Base-by-base conservation (phyloP, 2,329 filamentous ascomycete genomes). In the Didymella pinodella region DNA sequence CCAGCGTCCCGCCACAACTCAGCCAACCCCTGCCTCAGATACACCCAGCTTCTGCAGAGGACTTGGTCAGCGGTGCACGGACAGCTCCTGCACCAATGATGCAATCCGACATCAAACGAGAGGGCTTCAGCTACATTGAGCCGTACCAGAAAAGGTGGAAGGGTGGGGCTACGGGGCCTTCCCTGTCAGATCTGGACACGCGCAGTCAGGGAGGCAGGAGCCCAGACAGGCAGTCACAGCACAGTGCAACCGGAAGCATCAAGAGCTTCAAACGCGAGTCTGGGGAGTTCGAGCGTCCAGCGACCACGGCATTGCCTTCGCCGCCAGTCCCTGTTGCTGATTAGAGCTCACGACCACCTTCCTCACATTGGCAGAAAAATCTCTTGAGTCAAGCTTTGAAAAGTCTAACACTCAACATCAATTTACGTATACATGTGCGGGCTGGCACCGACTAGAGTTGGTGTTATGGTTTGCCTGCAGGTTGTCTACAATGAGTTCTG, bases 1-100 rank as follows among this genome's bases (percentile, higher is more conserved):
- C 73, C 28, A 76, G 74, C 57, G 74, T 76, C 20, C 74, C 75
- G 32, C 75, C 75, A 25, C 75, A 77, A 48, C 65, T 75, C 40
- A 68, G 68, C 20, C 70, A 72, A 7, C 65, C 72, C 8, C 62
- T 77, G 20, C 73, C 74, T 18, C 72, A 72, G 48, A 67, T 77
- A 32, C 68, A 73, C 14, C 69, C 75, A 48, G 65, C 65, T 31
- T 73, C 73, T 16, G 73, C 71, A 41, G 68, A 71, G 18, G 74
- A 76, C 41, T 53, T 73, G n/a, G 62, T 73, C 26, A 76, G 74
- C 49, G 75, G 74, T 22, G 70, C 72, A n/a, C 68, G 68, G 48
- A 76, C 74, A 25, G 74, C 74, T 40, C 73, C 75, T n/a, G 65
- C 67, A 8, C 68, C 68, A 11, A 70, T 67, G 20, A 66, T 67